Evolutionary conservation across 495 filamentous ascomycete genomes (phyloP).

Genomic region (Aspergillus taichungensis): DNA sequence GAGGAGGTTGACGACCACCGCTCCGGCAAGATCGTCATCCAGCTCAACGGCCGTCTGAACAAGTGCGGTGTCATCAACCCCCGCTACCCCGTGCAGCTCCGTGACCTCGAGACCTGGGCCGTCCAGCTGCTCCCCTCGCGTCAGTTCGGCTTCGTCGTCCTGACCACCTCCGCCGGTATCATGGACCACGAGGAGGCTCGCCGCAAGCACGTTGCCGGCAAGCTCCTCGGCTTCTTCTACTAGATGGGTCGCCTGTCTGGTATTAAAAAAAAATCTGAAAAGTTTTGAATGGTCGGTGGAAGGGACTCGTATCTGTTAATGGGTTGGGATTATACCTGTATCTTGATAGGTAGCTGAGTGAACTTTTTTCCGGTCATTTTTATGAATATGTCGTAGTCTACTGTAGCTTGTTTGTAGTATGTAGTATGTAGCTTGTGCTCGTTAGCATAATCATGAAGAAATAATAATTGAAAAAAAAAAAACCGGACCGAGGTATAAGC

Average conservation of each 20-base stretch:
- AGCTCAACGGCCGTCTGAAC: conserved; percentile 91
- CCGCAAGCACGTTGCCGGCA: conserved; percentile 93
- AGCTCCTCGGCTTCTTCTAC: conserved; percentile 97
- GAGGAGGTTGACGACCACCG: conserved; percentile 99
- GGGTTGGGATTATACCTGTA: too few species aligned
- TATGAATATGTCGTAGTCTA: too few species aligned
- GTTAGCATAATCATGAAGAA: too few species aligned
- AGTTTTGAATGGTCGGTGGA: not conserved
- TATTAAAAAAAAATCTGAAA: conserved; percentile 1
- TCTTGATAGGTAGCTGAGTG: too few species aligned
- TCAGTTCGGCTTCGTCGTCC: conserved; percentile 99
- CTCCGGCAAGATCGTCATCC: conserved; percentile 95
- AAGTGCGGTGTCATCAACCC: conserved; percentile 98
- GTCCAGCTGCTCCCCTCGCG: conserved; percentile 94
- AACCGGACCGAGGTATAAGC: too few species aligned
- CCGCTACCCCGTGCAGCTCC: conserved; percentile 95
- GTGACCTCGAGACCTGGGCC: conserved; percentile 98
- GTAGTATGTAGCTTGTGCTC: too few species aligned
- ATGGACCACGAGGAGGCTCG: conserved; percentile 99
- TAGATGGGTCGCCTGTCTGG: conserved; percentile 37
- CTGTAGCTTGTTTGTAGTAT: too few species aligned
- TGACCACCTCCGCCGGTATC: conserved; percentile 97
- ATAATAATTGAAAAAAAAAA: too few species aligned
- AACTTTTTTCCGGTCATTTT: too few species aligned
- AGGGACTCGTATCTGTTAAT: not conserved